phyloP scores from a whole-genome alignment of 2,329 filamentous ascomycete genomes.

The Lasiodiplodia theobromae region DNA sequence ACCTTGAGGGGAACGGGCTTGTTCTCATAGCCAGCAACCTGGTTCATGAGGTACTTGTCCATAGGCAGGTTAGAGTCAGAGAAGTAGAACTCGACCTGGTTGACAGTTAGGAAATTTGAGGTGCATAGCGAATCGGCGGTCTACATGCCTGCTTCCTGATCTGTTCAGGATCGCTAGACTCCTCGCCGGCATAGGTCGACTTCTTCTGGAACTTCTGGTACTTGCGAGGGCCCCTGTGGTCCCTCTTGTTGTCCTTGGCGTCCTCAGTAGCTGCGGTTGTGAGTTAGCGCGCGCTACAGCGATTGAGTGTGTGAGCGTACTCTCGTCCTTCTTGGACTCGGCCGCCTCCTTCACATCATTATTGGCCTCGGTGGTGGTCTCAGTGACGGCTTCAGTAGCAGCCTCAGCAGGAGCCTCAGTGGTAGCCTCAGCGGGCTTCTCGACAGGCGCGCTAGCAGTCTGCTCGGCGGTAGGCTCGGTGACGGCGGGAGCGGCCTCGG shows the following conservation, averaged over 20 bases:
- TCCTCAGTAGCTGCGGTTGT: constrained; percentile 6
- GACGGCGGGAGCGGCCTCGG: constrained; percentile 34
- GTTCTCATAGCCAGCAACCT: constrained; percentile 80
- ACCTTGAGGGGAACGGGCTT: constrained; percentile 79
- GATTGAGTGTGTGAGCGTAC: background rate
- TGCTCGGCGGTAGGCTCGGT: constrained; percentile 32
- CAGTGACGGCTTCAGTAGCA: background rate
- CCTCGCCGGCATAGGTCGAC: constrained; percentile 56
- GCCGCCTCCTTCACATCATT: constrained; percentile 26
- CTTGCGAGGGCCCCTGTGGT: constrained; percentile 30
- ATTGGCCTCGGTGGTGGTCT: background rate
- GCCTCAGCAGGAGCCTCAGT: constrained; percentile 32
- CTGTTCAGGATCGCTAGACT: constrained; percentile 77
- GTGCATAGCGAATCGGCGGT: background rate
- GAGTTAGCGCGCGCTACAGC: background rate
- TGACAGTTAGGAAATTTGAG: constrained; percentile 33
- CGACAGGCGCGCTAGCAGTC: constrained; percentile 17
- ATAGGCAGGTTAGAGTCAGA: constrained; percentile 86
- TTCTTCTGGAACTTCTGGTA: constrained; percentile 33
- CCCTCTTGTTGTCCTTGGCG: constrained; percentile 26
- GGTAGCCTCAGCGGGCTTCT: constrained; percentile 32
- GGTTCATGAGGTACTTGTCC: constrained; percentile 85
- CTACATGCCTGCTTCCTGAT: constrained; percentile 79
- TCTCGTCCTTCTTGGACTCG: constrained; percentile 32
- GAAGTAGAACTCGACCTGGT: constrained; percentile 93